These are phyloP conservation scores for Thuja plicata DNA, from an alignment of 83 land plant species.

Conservation along the genomic window DNA sequence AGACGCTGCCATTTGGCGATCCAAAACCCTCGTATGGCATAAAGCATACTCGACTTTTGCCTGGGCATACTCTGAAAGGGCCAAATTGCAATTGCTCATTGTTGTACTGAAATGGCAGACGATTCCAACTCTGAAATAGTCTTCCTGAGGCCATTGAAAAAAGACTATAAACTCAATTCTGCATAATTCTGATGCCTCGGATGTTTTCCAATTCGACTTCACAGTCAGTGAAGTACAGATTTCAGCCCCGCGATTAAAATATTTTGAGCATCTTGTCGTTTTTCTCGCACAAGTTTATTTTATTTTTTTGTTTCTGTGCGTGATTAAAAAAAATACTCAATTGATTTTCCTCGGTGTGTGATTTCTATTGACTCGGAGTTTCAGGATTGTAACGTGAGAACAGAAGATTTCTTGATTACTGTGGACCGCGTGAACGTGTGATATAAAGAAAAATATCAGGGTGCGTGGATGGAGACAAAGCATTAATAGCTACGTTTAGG, in stretches of 20 bases:
- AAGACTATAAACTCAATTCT: not conserved
- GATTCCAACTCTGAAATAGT: not conserved
- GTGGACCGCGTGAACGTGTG: not conserved
- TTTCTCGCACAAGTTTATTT: not conserved
- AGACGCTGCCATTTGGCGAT: not conserved
- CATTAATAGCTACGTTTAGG: not conserved
- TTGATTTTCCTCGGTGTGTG: not conserved
- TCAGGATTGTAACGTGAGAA: not conserved
- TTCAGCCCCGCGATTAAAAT: not conserved
- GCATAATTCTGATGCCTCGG: not conserved
- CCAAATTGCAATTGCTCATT: not conserved
- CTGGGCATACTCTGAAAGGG: not conserved
- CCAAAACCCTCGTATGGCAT: not conserved
- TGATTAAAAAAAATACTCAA: not conserved
- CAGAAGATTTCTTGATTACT: not conserved
- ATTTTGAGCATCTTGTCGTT: not conserved
- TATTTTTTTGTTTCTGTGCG: not conserved
- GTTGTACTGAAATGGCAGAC: not conserved
- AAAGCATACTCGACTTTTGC: not conserved
- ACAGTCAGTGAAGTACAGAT: not conserved
- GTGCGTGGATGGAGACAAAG: not conserved
- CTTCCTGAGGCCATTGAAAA: not conserved
- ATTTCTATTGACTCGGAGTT: not conserved
- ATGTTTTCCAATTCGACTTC: not conserved
- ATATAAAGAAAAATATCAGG: not conserved